Base-by-base conservation (phyloP, 2,329 filamentous ascomycete genomes). In the Thermomyces lanuginosus region DNA sequence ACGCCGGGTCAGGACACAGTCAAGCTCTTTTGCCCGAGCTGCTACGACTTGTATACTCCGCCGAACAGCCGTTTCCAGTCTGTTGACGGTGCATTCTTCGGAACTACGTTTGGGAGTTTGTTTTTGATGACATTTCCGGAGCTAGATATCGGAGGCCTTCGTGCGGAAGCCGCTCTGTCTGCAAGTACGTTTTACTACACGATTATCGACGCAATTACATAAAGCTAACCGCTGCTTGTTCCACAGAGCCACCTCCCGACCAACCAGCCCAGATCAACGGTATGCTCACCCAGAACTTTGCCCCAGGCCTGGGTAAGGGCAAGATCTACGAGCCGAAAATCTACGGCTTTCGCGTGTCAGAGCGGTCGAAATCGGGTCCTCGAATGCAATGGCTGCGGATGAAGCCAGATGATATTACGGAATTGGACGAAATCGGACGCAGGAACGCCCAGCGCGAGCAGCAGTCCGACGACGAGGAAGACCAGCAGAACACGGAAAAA, bases 51-150 rank as follows among this genome's bases (percentile, higher is more conserved):
- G 44, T 98, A 95, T 55, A 89, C 89, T 0, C 89, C 89, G 3
- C 89, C 89, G 21, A 98, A 95, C 61, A 92, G 82, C 45, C 73
- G 89, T 11, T 98, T 95, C 51, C 89, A 95, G 55, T 86, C 82
- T 2, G 89, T 98, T 17, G 89, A 98, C 42, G 89, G 89, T 28
- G 89, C 89, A 24, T 98, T 95, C 61, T 98, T 98, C 47, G 89
- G 89, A 24, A 86, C 89, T 28, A 98, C 89, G 0, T 98, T 98
- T 51, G 84, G 84, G 35, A 83, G 83, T 23, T 72, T 98, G 33
- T 98, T 98, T 61, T 82, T 98, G 51, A 86, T 98, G 63, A 98
- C 86, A 20, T 98, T 95, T 54, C 86, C 89, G 18, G 89, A 98
- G 48, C 78, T 93, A 46, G 83, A 93, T 41, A 72, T 95, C 33